Evolutionary conservation across 495 filamentous ascomycete genomes (phyloP).

Genomic region (Rhizodiscina lignyota): DNA sequence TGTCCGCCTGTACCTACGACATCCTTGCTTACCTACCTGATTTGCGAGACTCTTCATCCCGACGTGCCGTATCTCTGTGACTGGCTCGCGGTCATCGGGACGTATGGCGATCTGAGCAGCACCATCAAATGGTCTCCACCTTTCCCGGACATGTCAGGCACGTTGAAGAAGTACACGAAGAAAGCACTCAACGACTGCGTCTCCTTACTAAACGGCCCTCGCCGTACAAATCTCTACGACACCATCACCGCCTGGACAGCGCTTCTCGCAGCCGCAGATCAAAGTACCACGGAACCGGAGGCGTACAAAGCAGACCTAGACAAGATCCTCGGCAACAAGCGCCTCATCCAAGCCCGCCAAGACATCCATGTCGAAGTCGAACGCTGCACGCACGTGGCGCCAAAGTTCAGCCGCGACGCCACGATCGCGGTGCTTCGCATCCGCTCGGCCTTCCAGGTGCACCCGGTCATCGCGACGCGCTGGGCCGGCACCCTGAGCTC

Average conservation of each 20-base stretch:
- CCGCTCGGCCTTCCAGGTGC: constrained; percentile 33
- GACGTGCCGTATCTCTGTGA: constrained; percentile 27
- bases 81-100: constrained; percentile 39
- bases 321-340: constrained; percentile 27
- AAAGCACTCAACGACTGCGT: constrained; percentile 38
- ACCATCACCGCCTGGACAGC: constrained; percentile 37
- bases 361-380: constrained; percentile 39
- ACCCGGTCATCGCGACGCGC: constrained; percentile 40
- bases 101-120: constrained; percentile 42
- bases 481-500: constrained; percentile 36
- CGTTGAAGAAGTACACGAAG: constrained; percentile 37
- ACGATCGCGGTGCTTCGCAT: constrained; percentile 41
- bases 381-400: constrained; percentile 33
- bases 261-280: constrained; percentile 18
- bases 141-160: constrained; percentile 38
- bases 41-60: constrained; percentile 32
- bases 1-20: constrained; percentile 41
- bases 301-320: constrained; percentile 22
- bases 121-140: constrained; percentile 39
- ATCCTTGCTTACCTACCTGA: constrained; percentile 37
- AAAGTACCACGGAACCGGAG: not conserved
- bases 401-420: constrained; percentile 37
- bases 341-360: constrained; percentile 26
- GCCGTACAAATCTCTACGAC: constrained; percentile 35
- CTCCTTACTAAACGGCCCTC: constrained; percentile 38